Percentiles rank a stretch among this genome's conserved stretches.
Evolutionary conservation across 2,329 filamentous ascomycete species (phyloP).

Genomic region (Uncinocarpus reesii): DNA sequence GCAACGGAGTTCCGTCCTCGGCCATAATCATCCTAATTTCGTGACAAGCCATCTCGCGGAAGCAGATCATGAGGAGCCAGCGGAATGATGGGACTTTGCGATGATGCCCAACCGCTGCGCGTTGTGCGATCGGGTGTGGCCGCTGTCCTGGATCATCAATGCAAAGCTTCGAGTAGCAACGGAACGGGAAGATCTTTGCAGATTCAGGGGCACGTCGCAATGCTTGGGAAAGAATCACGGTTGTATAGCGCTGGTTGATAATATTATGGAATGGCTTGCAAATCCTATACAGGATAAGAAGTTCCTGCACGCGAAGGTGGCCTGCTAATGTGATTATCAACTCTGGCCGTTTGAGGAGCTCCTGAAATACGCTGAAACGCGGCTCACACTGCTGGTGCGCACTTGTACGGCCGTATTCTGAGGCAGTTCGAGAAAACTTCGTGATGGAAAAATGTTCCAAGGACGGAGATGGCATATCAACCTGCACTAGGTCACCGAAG

Average conservation of each 20-base stretch:
- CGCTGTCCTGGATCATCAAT: constrained; percentile 49
- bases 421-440: constrained; percentile 4
- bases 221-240: constrained; percentile 49
- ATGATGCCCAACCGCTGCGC: constrained; percentile 25
- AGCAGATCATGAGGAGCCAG: constrained; percentile 59
- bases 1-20: constrained; percentile 48
- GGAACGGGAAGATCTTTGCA: constrained; percentile 50
- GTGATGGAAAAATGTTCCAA: constrained; percentile 13
- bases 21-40: constrained; percentile 56
- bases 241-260: constrained; percentile 50
- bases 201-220: constrained; percentile 46
- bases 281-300: constrained; percentile 56
- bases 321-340: constrained; percentile 47
- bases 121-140: constrained; percentile 30
- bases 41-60: constrained; percentile 46
- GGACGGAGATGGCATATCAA: constrained; percentile 10
- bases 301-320: constrained; percentile 45
- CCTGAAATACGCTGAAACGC: constrained; percentile 15
- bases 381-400: background rate
- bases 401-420: background rate
- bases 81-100: constrained; percentile 52
- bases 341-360: constrained; percentile 30
- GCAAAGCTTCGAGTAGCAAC: constrained; percentile 48
- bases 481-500: constrained; percentile 13
- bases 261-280: constrained; percentile 53